Evolutionary conservation across 2,329 filamentous ascomycete genomes (phyloP).

Genomic region (Colletotrichum somersetense): DNA sequence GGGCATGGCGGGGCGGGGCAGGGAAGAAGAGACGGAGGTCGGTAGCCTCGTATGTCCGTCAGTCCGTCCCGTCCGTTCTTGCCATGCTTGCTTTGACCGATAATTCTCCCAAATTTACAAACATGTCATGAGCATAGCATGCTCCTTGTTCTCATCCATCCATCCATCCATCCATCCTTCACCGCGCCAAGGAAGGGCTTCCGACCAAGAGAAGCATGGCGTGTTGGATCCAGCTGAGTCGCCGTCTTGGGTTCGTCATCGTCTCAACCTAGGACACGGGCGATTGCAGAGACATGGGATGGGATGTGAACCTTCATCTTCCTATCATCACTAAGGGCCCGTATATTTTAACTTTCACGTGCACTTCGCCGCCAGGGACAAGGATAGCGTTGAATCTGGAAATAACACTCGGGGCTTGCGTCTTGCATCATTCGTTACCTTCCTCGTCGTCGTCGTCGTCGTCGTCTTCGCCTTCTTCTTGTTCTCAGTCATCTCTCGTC

Average conservation of each 20-base stretch:
- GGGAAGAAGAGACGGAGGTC: background rate
- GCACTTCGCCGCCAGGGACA: background rate
- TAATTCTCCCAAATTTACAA: background rate
- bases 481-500: too few species aligned
- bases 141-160: constrained; percentile 13
- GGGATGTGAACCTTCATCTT: constrained; percentile 27
- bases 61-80: background rate
- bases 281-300: constrained; percentile 11
- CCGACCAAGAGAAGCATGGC: constrained; percentile 20
- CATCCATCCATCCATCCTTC: constrained; percentile 22
- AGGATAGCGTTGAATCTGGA: background rate
- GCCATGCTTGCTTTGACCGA: background rate
- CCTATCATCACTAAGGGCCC: background rate
- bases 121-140: background rate
- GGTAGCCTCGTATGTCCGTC: background rate
- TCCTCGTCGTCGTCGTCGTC: background rate
- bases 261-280: constrained; percentile 3
- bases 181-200: constrained; percentile 15
- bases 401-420: background rate
- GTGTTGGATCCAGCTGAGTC: constrained; percentile 1
- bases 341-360: background rate
- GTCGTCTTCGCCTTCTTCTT: background rate
- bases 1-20: background rate
- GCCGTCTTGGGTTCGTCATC: constrained; percentile 2
- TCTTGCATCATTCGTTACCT: background rate